Evolutionary conservation across 371 early-diverging fungal species (phyloP), one percentile per base, ranked within the genome.

Genomic region (Mucor indicus): DNA sequence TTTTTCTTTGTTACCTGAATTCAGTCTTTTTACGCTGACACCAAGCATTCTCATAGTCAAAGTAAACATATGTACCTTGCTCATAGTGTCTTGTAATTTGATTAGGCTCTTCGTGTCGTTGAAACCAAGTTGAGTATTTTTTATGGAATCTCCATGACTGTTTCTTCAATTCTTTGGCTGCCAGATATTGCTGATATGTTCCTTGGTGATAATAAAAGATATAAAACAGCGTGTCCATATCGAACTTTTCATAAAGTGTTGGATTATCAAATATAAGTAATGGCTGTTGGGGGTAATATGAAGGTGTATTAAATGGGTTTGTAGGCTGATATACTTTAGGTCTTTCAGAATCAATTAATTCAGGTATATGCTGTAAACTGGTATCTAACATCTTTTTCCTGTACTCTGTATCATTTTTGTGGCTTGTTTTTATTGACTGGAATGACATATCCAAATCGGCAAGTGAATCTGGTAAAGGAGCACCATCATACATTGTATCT

Each of bases 131-230:
- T 53, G 85, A 72, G 56, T 97, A 98, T 73, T 97, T 96, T 69
- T 96, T 98, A 75, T 99, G 99, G 70, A 96, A 99, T 45, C 99
- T 83, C 99, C 99, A 99, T n/a, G 92, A 91, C 60, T 96, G 96
- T 57, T 91, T 87, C 69, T 98, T 99, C 48, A 99, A 72, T 64
- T 97, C 98, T 44, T 88, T 80, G 12, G 98, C 98, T 13, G 99
- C 98, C 44, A 98, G 75, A 62, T 91, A 95, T 89, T 99, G 99
- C 52, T 95, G 93, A 55, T 91, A 88, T n/a, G 98, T 96, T 52
- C 95, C 95, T 64, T 89, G 93, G 63, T 91, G 94, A 71, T 91
- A 95, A 73, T 99, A 99, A 71, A 99, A 99, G 53, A 98, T 94
- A 69, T 91, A 98, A 68, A 99, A 99, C 35, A 99, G 80, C 20